A percentile compares a stretch with the other conserved stretches of the same genome.
Conservation (phyloP, 768 basidiomycete species). For the Termitomyces sp. region DNA sequence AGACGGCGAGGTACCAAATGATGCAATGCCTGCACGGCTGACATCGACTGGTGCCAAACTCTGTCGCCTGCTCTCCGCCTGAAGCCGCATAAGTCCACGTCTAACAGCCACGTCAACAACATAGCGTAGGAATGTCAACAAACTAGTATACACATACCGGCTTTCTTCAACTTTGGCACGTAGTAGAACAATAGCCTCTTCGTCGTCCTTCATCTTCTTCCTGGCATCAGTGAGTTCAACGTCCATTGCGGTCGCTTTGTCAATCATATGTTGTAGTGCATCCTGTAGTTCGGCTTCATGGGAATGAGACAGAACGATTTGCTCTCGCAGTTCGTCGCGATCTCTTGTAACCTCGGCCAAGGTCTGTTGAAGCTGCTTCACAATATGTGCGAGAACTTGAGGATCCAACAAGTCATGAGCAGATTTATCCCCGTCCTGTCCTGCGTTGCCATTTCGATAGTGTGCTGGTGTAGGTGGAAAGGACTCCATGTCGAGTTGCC, state of each 20-base stretch:
- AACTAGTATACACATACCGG: conserved; percentile 45
- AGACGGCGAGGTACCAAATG: conserved; percentile 3
- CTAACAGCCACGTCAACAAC: conserved; percentile 33
- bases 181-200: conserved; percentile 72
- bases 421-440: conserved; percentile 9
- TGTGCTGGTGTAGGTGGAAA: conserved; percentile 46
- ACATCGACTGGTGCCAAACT: conserved; percentile 58
- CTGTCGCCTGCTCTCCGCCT: conserved; percentile 70
- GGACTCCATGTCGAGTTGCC: conserved; percentile 66
- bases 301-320: conserved; percentile 48
- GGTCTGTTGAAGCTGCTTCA: conserved; percentile 69
- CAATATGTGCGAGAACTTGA: conserved; percentile 71
- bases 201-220: conserved; percentile 64
- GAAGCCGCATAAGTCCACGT: conserved; percentile 84
- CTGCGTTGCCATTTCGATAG: conserved; percentile 19
- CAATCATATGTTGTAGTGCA: conserved; percentile 61
- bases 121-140: background rate
- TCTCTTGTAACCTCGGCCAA: conserved; percentile 65
- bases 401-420: conserved; percentile 61
- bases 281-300: conserved; percentile 64
- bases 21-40: conserved; percentile 41
- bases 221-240: conserved; percentile 52
- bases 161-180: conserved; percentile 87
- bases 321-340: conserved; percentile 61
- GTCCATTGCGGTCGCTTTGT: conserved; percentile 59